Evolutionary conservation across 306 rosid genomes (phyloP).

Genomic region (Quercus mongolica): DNA sequence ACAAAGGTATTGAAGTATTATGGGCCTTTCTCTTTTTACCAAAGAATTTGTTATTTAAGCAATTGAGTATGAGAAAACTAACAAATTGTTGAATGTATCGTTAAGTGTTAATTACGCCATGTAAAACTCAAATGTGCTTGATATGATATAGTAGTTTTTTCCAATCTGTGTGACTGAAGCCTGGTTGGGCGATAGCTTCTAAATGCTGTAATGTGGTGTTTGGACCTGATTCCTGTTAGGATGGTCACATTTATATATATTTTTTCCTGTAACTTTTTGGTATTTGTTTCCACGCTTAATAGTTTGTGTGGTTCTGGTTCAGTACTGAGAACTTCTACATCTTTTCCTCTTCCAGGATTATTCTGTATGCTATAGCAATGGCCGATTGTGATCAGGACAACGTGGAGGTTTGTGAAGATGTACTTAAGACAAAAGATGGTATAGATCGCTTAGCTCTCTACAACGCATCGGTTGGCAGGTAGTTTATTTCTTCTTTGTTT

Average conservation of each 20-base stretch:
- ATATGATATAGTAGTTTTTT: too few relatives aligned
- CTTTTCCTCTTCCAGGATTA: conserved; percentile 46
- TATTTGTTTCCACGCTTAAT: neutral
- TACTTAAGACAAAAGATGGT: conserved; percentile 70
- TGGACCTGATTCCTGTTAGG: neutral
- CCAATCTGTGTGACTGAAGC: too few relatives aligned
- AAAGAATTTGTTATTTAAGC: too few relatives aligned
- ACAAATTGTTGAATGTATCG: too few relatives aligned
- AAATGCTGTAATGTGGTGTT: neutral
- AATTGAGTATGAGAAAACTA: too few relatives aligned
- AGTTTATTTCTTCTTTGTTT: conserved; percentile 14
- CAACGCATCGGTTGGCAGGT: conserved; percentile 87
- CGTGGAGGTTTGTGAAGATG: conserved; percentile 40
- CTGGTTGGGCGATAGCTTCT: too few relatives aligned
- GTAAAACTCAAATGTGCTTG: too few relatives aligned
- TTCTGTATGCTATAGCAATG: conserved; percentile 84
- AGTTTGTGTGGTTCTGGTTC: neutral
- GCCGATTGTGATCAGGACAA: conserved; percentile 73
- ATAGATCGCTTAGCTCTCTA: conserved; percentile 71
- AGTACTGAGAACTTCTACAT: neutral
- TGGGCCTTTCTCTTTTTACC: too few relatives aligned
- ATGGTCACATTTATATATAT: neutral
- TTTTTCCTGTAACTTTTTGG: too few relatives aligned
- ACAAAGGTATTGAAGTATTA: too few relatives aligned
- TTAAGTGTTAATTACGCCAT: too few relatives aligned